These are phyloP conservation scores for Eustoma russellianum DNA, from an alignment of 257 asterid species.

Conservation along the genomic window DNA sequence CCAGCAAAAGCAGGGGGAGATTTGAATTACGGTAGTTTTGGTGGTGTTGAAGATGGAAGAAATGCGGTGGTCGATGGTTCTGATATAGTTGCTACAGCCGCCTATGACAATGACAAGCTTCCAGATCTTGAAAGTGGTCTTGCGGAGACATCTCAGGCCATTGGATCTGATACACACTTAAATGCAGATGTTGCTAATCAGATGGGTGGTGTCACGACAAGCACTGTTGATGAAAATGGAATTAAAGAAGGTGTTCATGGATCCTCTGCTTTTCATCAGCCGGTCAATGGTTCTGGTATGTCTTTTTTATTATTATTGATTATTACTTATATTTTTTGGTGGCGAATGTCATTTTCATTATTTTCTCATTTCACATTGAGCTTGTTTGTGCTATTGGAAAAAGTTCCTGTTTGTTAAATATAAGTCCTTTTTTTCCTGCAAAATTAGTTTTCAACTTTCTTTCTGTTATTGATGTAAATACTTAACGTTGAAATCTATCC, in stretches of 20 bases:
- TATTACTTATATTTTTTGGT: no score
- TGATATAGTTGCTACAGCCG: conserved; percentile 15
- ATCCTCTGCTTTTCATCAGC: conserved; percentile 53
- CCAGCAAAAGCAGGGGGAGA: conserved; percentile 9
- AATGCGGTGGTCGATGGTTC: conserved; percentile 21
- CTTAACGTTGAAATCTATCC: no score
- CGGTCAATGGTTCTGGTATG: conserved; percentile 61
- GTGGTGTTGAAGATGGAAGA: conserved; percentile 5
- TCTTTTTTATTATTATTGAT: no score
- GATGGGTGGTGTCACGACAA: conserved; percentile 29
- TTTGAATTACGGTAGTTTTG: conserved; percentile 1
- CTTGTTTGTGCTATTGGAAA: background rate
- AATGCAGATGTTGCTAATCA: conserved; percentile 33
- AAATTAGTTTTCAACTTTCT: no score
- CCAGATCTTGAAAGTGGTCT: conserved; percentile 26
- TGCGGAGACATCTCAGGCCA: conserved; percentile 28
- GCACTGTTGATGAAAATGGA: conserved; percentile 46
- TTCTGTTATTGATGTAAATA: no score
- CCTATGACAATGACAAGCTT: conserved; percentile 27
- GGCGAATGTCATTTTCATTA: background rate
- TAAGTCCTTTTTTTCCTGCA: no score
- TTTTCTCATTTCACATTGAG: background rate
- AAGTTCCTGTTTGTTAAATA: no score
- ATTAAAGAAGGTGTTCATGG: conserved; percentile 39
- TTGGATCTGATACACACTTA: conserved; percentile 40